Evolutionary conservation across 306 rosid species (phyloP).

Genomic region (Dryas octopetala): DNA sequence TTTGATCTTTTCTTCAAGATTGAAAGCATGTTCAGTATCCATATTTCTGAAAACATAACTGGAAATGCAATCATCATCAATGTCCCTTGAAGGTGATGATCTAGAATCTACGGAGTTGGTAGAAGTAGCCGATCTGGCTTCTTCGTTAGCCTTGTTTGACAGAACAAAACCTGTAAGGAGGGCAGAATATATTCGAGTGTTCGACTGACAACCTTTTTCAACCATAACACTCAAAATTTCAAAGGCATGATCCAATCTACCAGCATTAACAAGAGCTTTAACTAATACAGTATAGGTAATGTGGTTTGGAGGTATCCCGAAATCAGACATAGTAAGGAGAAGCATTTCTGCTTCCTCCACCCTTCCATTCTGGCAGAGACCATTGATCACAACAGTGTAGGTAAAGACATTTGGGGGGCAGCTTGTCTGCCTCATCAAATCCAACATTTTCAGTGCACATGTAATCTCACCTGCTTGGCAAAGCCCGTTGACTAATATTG

Average conservation of each 20-base stretch:
- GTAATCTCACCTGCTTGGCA: slow-evolving; percentile 5
- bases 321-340: slow-evolving; percentile 6
- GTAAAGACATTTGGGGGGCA: slow-evolving; percentile 14
- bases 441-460: not conserved
- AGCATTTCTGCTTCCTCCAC: slow-evolving; percentile 18
- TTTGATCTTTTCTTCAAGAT: slow-evolving; percentile 9
- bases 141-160: not conserved
- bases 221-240: slow-evolving; percentile 5
- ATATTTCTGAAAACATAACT: not conserved
- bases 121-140: not conserved
- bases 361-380: slow-evolving; percentile 10
- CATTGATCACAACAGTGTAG: slow-evolving; percentile 9
- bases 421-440: slow-evolving; percentile 5
- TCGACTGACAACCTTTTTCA: not conserved
- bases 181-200: not conserved
- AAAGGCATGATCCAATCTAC: slow-evolving; percentile 3
- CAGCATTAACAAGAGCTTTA: slow-evolving; percentile 2
- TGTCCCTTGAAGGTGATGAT: not conserved
- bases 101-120: not conserved
- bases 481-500: not conserved
- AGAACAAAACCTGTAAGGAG: not conserved
- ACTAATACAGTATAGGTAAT: not conserved
- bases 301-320: slow-evolving; percentile 7
- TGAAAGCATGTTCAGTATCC: slow-evolving; percentile 12
- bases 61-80: not conserved